A percentile compares a stretch with the other conserved stretches of the same genome.
Evolutionary conservation across 75 land plant species (phyloP).

Genomic region (Ceratopteris richardii): DNA sequence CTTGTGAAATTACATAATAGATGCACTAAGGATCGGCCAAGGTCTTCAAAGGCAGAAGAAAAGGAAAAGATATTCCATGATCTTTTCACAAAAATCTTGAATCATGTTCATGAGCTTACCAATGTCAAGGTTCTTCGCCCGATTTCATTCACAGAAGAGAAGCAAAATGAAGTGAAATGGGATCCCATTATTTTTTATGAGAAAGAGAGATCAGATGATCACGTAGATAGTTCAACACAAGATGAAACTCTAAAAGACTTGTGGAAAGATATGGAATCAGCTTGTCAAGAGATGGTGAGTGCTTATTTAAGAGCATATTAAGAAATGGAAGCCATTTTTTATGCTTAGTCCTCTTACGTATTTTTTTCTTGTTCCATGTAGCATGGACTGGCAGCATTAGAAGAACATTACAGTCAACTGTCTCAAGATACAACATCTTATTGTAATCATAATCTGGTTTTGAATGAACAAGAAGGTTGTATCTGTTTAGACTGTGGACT

Average conservation of each 20-base stretch:
- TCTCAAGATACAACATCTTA: too few relatives aligned
- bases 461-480: background rate
- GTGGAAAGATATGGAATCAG: constrained; percentile 4
- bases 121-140: background rate
- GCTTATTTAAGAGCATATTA: too few relatives aligned
- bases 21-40: background rate
- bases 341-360: too few relatives aligned
- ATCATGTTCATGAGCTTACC: background rate
- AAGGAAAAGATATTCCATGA: background rate
- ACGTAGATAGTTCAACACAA: background rate
- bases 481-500: background rate
- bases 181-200: background rate
- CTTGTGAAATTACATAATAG: background rate
- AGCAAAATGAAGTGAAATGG: background rate
- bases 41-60: background rate
- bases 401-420: too few relatives aligned
- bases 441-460: background rate
- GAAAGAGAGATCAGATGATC: background rate
- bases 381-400: too few relatives aligned
- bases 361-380: too few relatives aligned
- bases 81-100: background rate
- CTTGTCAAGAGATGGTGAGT: background rate
- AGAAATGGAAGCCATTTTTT: background rate
- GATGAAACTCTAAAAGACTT: background rate
- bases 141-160: background rate